These are phyloP conservation scores for Aspergillus nanangensis DNA, from an alignment of 495 filamentous ascomycete species.

Conservation along the genomic window DNA sequence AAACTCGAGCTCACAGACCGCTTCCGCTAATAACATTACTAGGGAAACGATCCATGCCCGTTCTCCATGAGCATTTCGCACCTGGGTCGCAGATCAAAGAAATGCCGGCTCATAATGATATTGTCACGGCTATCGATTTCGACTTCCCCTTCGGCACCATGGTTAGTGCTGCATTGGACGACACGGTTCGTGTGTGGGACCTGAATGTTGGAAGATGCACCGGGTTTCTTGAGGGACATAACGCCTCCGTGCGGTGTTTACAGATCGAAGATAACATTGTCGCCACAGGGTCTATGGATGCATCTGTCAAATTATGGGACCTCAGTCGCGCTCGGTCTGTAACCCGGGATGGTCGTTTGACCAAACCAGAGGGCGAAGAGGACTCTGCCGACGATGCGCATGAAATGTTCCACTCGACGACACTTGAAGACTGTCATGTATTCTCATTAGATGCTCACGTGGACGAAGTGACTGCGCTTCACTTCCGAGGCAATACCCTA, in stretches of 20 bases:
- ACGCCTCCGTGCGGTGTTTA: constrained; percentile 86
- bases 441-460: constrained; percentile 87
- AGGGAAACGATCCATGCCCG: constrained; percentile 82
- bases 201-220: constrained; percentile 88
- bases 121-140: constrained; percentile 88
- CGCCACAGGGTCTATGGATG: constrained; percentile 93
- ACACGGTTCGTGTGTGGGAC: constrained; percentile 97
- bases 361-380: constrained; percentile 58
- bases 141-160: constrained; percentile 94
- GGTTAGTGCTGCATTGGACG: constrained; percentile 92
- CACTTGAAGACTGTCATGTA: constrained; percentile 81
- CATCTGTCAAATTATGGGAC: constrained; percentile 94
- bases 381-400: constrained; percentile 52
- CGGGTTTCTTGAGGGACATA: constrained; percentile 86
- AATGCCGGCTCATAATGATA: constrained; percentile 82
- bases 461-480: constrained; percentile 88
- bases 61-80: constrained; percentile 92
- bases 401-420: constrained; percentile 56
- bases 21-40: neutral
- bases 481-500: constrained; percentile 82
- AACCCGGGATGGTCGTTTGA: constrained; percentile 55
- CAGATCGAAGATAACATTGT: constrained; percentile 96
- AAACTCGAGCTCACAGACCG: neutral
- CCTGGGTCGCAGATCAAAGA: constrained; percentile 86
- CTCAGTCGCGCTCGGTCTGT: constrained; percentile 63